phyloP scores from a whole-genome alignment of 208 protist species.

The Crithidia sp. region DNA sequence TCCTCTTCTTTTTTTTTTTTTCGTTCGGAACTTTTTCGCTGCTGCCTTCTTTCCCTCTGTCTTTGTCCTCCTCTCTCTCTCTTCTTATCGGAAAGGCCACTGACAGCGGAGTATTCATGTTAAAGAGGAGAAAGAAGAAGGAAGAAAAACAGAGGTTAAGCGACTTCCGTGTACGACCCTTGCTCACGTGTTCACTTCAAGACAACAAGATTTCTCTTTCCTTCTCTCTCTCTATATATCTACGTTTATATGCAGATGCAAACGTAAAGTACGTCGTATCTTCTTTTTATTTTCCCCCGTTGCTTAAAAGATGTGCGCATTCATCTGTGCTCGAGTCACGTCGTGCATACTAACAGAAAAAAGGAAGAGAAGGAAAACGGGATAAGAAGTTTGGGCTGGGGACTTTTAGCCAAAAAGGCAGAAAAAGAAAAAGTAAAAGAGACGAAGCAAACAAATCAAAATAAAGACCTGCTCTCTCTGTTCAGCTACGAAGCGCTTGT shows the following conservation, averaged over 20 bases:
- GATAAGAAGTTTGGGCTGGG: no score
- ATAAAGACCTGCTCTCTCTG: not conserved
- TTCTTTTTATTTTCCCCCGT: no score
- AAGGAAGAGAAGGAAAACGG: not conserved
- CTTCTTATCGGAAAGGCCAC: not conserved
- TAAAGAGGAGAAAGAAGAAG: not conserved
- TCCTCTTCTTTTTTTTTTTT: no score
- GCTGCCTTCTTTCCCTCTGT: not conserved
- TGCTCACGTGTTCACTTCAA: no score
- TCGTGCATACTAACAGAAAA: not conserved
- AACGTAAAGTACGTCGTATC: not conserved
- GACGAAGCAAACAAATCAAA: not conserved
- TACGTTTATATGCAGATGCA: not conserved
- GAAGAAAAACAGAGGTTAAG: not conserved
- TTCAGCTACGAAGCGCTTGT: not conserved
- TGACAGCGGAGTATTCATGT: not conserved
- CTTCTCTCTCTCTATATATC: not conserved
- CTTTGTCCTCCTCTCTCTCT: not conserved
- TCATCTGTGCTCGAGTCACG: no score
- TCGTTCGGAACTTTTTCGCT: no score
- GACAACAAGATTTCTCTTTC: not conserved
- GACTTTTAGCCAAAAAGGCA: not conserved
- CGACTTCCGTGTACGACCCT: not conserved
- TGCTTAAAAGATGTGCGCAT: no score
- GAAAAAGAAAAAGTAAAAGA: not conserved